Evolutionary conservation across 31 red algal genomes (phyloP), one percentile per base, ranked within the genome.

Genomic region (Porphyra umbilicalis): DNA sequence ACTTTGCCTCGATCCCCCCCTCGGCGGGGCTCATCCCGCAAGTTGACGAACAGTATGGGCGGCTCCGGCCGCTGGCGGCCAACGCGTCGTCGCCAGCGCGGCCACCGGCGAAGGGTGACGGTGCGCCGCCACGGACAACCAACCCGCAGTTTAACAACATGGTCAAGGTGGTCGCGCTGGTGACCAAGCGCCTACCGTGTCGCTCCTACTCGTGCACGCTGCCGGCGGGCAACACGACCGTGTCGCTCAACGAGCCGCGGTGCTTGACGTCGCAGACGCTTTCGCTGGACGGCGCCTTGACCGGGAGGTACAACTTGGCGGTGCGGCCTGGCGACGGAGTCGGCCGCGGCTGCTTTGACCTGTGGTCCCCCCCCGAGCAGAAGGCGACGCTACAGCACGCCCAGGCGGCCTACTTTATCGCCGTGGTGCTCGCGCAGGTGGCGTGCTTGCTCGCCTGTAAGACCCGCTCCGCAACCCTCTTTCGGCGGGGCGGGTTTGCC

Each of bases 111-210:
- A 29, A 29, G 6, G 25, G 25, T 18, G 57, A 1, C 4, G 57
- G 71, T 5, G 71, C 80, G 31, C 76, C 88, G 33, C 8, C 36
- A 35, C 42, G 39, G 20, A 75, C 31, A 0, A 87, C 83, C 79
- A 71, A 79, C 35, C 77, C n/a, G 0, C 93, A 95, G 39, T 77
- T 88, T 5, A 16, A 85, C 9, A 96, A 92, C 76, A 92, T 96
- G 93, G 88, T 85, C 85, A 96, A 92, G 89, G 86, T 90, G n/a
- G 80, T 96, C 39, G 89, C 83, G 20, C 11, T 4, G 5, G 93
- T 92, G 37, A 34, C 34, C 9, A 33, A 92, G 35, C 38, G 18
- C 33, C 93, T 86, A 18, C 86, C 86, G 16, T 96, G 93, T 38
- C 30, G 82, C 16, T 71, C 82, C 0, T 96, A 85, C 80, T 57